Evolutionary conservation across 192 early-diverging fungal species (phyloP), one percentile per base, ranked within the genome.

Genomic region (Entomortierella parvispora): DNA sequence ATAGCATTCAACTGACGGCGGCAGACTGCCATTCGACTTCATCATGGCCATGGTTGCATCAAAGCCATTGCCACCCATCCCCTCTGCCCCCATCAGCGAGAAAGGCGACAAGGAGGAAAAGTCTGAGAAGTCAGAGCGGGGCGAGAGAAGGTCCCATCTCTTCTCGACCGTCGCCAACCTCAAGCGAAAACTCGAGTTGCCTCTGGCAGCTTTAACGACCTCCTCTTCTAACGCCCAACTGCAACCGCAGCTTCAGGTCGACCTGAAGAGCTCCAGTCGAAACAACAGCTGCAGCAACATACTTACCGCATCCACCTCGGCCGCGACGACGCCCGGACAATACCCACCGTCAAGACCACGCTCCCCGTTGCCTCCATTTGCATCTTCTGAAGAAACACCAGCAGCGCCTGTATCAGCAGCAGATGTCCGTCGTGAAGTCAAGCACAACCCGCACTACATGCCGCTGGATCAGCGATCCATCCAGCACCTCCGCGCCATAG

Each of bases 31-130:
- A 44, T 23, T 45, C 25, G 29, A 15, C 6, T n/a, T 22, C 33
- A 57, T 31, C 33, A 57, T 18, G 43, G 12, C 34, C 5, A 77
- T 77, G 66, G 61, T 68, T 14, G 49, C 74, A 32, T 68, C 66
- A 46, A 77, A 77, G 56, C 74, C 74, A 49, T 62, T 77, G 43
- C 74, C 74, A 7, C 74, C 74, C 48, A 77, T 77, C 48, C 74
- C 74, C 11, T 32, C 58, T 1, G 37, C 42, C 33, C n/a, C 31
- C 18, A 15, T 48, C 55, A n/a, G 20, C 34, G 65, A 67, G 26
- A 76, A 67, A 43, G 20, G n/a, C 9, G 32, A 17, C 10, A 17
- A n/a, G 54, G 31, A 15, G 14, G 29, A 31, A 32, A 56, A 23
- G 50, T 2, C n/a, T 1, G 54, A 56, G 17, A 31, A 34, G 31